Conservation (phyloP, 1,284 basidiomycete species). For the Papiliotrema terrestris region DNA sequence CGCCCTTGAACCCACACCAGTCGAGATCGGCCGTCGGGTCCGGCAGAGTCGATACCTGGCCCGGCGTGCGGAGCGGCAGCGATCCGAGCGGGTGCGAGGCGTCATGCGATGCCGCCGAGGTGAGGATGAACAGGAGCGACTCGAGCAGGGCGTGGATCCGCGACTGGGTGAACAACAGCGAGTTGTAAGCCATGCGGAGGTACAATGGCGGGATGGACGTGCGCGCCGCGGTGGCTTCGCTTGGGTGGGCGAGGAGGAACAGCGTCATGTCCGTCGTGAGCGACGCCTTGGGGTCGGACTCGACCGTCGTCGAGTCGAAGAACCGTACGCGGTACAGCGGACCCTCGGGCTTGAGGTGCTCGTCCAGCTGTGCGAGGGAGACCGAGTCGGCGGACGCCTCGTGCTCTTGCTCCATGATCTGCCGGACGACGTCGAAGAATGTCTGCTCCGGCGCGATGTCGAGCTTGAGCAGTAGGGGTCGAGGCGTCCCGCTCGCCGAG, state of each 20-base stretch:
- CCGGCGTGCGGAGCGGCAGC: conserved; percentile 70
- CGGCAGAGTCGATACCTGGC: conserved; percentile 70
- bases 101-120: conserved; percentile 63
- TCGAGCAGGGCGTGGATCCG: conserved; percentile 78
- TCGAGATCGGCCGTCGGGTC: conserved; percentile 84
- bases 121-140: conserved; percentile 76
- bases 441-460: conserved; percentile 82
- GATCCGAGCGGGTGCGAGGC: conserved; percentile 61
- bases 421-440: conserved; percentile 81
- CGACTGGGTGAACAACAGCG: conserved; percentile 79
- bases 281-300: conserved; percentile 73
- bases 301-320: conserved; percentile 72
- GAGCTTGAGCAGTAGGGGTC: conserved; percentile 81
- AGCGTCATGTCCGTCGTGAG: conserved; percentile 89
- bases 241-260: conserved; percentile 60
- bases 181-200: conserved; percentile 87
- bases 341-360: conserved; percentile 63
- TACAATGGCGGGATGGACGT: conserved; percentile 63
- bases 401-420: conserved; percentile 61
- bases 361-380: conserved; percentile 76
- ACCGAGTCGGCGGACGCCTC: conserved; percentile 81
- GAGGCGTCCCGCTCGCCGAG: conserved; percentile 67
- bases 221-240: conserved; percentile 63
- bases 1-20: conserved; percentile 96
- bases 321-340: conserved; percentile 88